A percentile compares a stretch with the other conserved stretches of the same genome.
Evolutionary conservation across 306 rosid genomes (phyloP).

Genomic region (Pyrus bretschneideri): DNA sequence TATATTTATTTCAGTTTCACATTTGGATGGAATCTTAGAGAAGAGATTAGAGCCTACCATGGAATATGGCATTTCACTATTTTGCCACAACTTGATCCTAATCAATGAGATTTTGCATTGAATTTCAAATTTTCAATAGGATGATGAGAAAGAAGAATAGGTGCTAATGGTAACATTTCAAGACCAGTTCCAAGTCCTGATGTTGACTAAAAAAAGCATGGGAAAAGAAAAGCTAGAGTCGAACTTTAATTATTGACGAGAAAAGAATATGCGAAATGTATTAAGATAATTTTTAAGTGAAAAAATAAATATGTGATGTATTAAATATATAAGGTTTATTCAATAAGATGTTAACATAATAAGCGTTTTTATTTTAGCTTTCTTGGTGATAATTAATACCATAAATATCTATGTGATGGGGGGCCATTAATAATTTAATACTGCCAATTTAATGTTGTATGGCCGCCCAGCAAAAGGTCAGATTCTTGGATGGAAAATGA

Average conservation of each 20-base stretch:
- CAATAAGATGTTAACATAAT: too few species aligned
- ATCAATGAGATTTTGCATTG: neutral
- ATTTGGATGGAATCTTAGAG: neutral
- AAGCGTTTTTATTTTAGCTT: neutral
- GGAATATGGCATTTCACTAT: neutral
- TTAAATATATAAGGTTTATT: too few species aligned
- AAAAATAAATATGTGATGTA: too few species aligned
- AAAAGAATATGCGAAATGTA: too few species aligned
- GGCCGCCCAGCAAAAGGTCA: neutral
- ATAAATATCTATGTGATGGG: neutral
- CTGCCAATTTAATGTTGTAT: neutral
- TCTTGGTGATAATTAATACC: neutral
- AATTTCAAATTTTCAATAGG: neutral
- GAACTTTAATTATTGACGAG: neutral
- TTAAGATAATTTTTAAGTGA: too few species aligned
- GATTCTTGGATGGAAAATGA: neutral
- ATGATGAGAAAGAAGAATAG: neutral
- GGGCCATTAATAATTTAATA: neutral
- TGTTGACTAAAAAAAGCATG: neutral
- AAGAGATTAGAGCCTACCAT: neutral
- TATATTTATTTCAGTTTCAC: neutral
- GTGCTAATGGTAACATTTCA: neutral
- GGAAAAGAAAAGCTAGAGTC: neutral
- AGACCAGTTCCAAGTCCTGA: neutral
- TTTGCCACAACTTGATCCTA: neutral